These are phyloP conservation scores for Aspergillus glaucus DNA, from an alignment of 2,329 filamentous ascomycete genomes.

Conservation along the genomic window DNA sequence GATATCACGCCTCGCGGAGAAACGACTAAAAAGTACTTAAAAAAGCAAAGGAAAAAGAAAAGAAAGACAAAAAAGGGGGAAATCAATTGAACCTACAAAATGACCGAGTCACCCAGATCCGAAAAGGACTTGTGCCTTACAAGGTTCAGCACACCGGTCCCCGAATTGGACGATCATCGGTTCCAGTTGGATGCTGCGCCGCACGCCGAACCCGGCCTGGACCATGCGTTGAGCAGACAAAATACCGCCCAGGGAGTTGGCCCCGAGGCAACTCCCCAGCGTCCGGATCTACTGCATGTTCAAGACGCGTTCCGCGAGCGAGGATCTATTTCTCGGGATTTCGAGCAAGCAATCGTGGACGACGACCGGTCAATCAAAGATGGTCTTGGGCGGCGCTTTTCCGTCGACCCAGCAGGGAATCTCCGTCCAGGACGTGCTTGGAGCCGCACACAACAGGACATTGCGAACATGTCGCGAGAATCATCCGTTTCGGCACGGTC, in stretches of 20 bases:
- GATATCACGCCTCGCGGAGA: not conserved
- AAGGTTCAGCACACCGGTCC: constrained; percentile 57
- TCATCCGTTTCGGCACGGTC: constrained; percentile 58
- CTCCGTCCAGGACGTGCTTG: constrained; percentile 28
- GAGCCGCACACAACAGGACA: constrained; percentile 34
- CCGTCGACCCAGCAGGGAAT: constrained; percentile 36
- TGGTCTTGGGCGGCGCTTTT: constrained; percentile 31
- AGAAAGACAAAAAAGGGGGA: not conserved
- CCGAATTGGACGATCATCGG: constrained; percentile 79
- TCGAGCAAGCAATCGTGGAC: constrained; percentile 77
- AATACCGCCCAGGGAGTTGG: constrained; percentile 43
- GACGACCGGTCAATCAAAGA: constrained; percentile 52
- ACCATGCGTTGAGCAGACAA: constrained; percentile 24
- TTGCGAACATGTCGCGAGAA: constrained; percentile 37
- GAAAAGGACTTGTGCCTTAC: constrained; percentile 52
- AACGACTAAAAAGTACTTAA: constrained; percentile 2
- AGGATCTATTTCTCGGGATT: constrained; percentile 63
- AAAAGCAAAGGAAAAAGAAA: not conserved
- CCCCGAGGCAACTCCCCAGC: constrained; percentile 44
- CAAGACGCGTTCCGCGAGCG: constrained; percentile 40
- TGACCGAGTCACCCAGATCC: constrained; percentile 58
- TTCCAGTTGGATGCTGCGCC: constrained; percentile 37
- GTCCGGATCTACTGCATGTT: constrained; percentile 41
- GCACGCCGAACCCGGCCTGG: constrained; percentile 31
- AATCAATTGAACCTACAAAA: constrained; percentile 14